phyloP scores from a whole-genome alignment of 2,329 filamentous ascomycete genomes.

The Fusarium sp. region DNA sequence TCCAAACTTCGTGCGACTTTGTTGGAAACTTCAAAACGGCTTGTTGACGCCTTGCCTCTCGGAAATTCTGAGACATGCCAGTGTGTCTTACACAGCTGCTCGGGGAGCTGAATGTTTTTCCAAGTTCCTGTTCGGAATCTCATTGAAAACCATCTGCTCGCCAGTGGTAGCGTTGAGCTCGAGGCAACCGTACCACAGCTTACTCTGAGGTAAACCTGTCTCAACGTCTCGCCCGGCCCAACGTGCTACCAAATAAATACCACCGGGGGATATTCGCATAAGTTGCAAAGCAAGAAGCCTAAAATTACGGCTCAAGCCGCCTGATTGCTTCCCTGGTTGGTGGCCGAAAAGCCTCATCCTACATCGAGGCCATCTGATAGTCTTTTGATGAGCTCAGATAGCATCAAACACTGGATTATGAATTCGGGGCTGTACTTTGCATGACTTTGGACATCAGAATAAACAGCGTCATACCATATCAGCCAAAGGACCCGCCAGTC shows the following conservation, averaged over 20 bases:
- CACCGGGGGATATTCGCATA: neutral
- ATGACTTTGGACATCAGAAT: conserved; percentile 1
- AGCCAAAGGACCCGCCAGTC: conserved; percentile 4
- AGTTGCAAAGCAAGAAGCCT: neutral
- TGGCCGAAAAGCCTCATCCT: neutral
- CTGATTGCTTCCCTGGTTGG: conserved; percentile 1
- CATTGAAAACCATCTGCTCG: neutral
- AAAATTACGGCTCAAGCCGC: conserved; percentile 1
- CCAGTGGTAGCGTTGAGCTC: neutral
- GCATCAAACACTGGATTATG: conserved; percentile 8
- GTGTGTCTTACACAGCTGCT: conserved; percentile 9
- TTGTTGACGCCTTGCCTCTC: conserved; percentile 20
- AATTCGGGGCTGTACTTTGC: conserved; percentile 2
- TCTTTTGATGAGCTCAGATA: conserved; percentile 11
- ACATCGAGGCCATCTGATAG: conserved; percentile 28
- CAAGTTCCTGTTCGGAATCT: neutral
- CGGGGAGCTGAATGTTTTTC: neutral
- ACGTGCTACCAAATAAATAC: neutral
- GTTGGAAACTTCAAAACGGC: conserved; percentile 24
- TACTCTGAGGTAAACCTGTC: neutral
- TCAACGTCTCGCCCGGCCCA: neutral
- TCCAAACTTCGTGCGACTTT: conserved; percentile 31
- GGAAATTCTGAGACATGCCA: conserved; percentile 28
- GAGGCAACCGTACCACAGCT: neutral
- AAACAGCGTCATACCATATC: conserved; percentile 4